A percentile compares a stretch with the other conserved stretches of the same genome.
These are phyloP conservation scores for Solanum rostratum DNA, from an alignment of 257 asterid genomes.

Conservation along the genomic window DNA sequence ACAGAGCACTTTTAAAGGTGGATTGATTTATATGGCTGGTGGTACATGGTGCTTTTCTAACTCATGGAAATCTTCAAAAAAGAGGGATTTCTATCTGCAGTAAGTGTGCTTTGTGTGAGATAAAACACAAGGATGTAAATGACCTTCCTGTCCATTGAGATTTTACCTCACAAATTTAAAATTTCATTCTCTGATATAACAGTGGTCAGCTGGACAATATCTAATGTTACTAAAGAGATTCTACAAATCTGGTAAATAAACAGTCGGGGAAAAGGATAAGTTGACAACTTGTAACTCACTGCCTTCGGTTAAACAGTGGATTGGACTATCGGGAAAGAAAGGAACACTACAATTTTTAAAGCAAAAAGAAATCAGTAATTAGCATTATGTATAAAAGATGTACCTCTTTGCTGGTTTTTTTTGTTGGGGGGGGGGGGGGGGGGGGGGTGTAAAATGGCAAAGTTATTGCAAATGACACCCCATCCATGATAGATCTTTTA, in stretches of 20 bases:
- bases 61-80: not conserved
- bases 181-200: not conserved
- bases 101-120: not conserved
- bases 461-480: not conserved
- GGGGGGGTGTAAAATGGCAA: no score
- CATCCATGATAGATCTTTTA: not conserved
- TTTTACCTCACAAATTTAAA: not conserved
- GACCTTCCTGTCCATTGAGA: not conserved
- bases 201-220: not conserved
- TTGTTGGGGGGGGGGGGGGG: no score
- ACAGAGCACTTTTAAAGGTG: not conserved
- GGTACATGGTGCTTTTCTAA: not conserved
- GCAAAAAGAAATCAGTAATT: not conserved
- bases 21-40: not conserved
- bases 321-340: not conserved
- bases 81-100: not conserved
- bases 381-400: not conserved
- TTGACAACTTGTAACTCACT: not conserved
- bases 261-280: not conserved
- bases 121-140: not conserved
- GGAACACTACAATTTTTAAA: not conserved
- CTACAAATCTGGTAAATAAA: not conserved
- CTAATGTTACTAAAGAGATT: not conserved
- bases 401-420: not conserved
- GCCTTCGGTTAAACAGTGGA: not conserved